phyloP scores from a whole-genome alignment of 2,329 filamentous ascomycete species.

The Colletotrichum sp. region DNA sequence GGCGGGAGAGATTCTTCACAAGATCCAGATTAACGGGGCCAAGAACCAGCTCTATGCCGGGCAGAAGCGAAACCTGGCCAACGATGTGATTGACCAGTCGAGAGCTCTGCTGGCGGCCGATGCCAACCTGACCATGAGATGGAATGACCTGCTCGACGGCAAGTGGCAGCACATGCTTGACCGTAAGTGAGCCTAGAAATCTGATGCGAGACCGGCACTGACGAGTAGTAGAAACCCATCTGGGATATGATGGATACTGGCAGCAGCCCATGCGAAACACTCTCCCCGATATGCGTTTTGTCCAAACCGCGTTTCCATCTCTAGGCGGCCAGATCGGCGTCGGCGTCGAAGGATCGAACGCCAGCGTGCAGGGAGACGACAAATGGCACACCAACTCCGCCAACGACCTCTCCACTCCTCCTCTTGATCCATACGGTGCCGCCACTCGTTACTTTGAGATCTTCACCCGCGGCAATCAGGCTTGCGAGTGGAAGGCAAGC shows the following conservation, averaged over 20 bases:
- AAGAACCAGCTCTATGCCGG: constrained; percentile 50
- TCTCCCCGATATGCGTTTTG: constrained; percentile 64
- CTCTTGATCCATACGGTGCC: constrained; percentile 64
- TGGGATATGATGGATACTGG: constrained; percentile 63
- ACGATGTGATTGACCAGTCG: constrained; percentile 55
- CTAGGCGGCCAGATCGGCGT: constrained; percentile 69
- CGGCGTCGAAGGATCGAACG: constrained; percentile 69
- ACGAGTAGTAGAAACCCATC: constrained; percentile 48
- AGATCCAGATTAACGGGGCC: constrained; percentile 52
- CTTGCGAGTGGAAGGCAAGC: constrained; percentile 58
- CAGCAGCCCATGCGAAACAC: constrained; percentile 77
- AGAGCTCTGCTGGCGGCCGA: constrained; percentile 62
- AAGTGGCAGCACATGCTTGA: constrained; percentile 70
- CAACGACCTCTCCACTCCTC: constrained; percentile 57
- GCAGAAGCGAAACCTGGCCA: constrained; percentile 52
- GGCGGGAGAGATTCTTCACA: constrained; percentile 56
- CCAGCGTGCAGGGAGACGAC: constrained; percentile 69
- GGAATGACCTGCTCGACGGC: constrained; percentile 62
- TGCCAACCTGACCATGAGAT: constrained; percentile 58
- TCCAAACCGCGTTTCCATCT: constrained; percentile 61
- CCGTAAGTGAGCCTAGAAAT: constrained; percentile 38
- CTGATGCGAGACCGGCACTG: neutral
- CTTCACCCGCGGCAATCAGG: constrained; percentile 61
- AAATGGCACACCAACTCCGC: constrained; percentile 48
- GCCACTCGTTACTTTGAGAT: constrained; percentile 66